Evolutionary conservation across 2,329 filamentous ascomycete species (phyloP).

Genomic region (Ophidiomyces ophidiicola): DNA sequence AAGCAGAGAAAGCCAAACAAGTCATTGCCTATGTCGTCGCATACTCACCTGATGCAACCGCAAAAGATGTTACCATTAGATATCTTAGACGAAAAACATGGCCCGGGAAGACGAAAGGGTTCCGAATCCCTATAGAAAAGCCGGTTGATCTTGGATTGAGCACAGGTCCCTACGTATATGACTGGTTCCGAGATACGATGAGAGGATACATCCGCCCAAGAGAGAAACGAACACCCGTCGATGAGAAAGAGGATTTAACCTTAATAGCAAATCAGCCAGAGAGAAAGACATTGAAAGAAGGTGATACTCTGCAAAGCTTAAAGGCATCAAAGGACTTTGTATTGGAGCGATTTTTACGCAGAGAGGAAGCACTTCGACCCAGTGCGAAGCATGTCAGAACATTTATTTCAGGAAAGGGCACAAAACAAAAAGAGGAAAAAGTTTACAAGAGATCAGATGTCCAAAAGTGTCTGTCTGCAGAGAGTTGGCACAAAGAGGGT

Average conservation of each 20-base stretch:
- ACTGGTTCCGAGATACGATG: conserved; percentile 82
- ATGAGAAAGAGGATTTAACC: conserved; percentile 72
- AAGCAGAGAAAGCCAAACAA: conserved; percentile 76
- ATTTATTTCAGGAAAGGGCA: conserved; percentile 65
- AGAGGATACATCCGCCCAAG: conserved; percentile 52
- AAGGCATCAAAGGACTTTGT: conserved; percentile 77
- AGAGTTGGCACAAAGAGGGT: conserved; percentile 97
- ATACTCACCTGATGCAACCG: conserved; percentile 70
- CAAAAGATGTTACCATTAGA: conserved; percentile 86
- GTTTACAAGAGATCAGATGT: conserved; percentile 73
- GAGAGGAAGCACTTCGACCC: conserved; percentile 75
- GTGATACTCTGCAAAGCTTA: conserved; percentile 76
- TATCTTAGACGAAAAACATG: conserved; percentile 73
- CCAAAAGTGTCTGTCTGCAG: conserved; percentile 73
- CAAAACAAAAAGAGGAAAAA: conserved; percentile 60
- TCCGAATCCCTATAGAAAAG: conserved; percentile 66
- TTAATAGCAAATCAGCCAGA: conserved; percentile 60
- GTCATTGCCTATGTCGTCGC: conserved; percentile 82
- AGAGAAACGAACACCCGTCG: conserved; percentile 51
- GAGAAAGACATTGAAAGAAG: conserved; percentile 61
- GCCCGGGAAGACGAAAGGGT: conserved; percentile 81
- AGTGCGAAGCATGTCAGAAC: conserved; percentile 57
- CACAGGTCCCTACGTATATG: conserved; percentile 62
- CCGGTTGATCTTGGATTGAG: conserved; percentile 66
- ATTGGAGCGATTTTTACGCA: conserved; percentile 71